Evolutionary conservation across 1,284 basidiomycete genomes (phyloP), one percentile per base, ranked within the genome.

Genomic region (Moesziomyces globuligerus): DNA sequence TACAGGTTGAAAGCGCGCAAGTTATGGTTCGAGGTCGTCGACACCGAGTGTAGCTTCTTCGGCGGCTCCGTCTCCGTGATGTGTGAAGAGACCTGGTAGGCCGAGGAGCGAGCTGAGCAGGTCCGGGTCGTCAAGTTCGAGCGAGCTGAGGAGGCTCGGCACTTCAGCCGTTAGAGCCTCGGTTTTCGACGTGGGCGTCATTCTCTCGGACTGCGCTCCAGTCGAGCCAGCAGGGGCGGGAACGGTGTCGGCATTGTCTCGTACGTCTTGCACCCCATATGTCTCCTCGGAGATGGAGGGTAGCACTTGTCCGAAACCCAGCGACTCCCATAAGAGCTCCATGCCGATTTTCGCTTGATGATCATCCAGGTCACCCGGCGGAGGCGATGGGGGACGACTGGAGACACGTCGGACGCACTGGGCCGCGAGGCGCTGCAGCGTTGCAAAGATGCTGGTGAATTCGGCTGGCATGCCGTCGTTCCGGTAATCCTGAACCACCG

Each of bases 361-460:
- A 10, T 38, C 26, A 1, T 21, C 47, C 23, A 26, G 11, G 18
- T 23, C 32, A 13, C 15, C 32, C 6, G 13, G 11, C 11, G 40
- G 48, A 17, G 48, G 48, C 20, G n/a, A 20, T 7, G 40, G 11
- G 5, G 48, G 48, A 8, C 48, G 26, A 13, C 48, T 51, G n/a
- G 29, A 11, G 18, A 7, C 37, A 18, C 38, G 41, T 32, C 20
- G 34, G 1, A 52, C 49, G 41, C 49, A 52, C 24, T 52, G 29
- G 17, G 44, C 10, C 7, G 49, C 49, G 29, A 52, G 24, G 24
- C n/a, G n/a, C 32, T 52, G 49, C 41, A 52, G 10, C 32, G 49
- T 52, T 9, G 6, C 49, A 44, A 52, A 52, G 41, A 52, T 52
- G 23, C 32, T 43, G 9, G 49, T 52, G 28, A 52, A 52, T 7